phyloP scores from a whole-genome alignment of 768 basidiomycete species.

The Russula abietina region DNA sequence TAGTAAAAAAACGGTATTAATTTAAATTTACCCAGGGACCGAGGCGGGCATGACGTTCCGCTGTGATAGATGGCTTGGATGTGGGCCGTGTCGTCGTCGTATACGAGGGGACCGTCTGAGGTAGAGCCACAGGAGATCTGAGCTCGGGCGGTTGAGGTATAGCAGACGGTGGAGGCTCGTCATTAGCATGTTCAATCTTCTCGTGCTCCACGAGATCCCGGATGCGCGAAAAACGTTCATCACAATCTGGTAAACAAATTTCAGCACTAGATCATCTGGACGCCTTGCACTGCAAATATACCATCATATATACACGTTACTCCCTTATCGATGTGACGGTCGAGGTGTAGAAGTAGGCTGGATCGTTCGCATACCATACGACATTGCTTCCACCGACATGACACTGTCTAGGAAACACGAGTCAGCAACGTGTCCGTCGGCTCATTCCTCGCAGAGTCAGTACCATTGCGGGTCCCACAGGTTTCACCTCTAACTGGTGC shows the following conservation, averaged over 20 bases:
- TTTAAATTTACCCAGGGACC: conserved; percentile 21
- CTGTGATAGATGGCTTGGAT: conserved; percentile 13
- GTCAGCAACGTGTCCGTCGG: conserved; percentile 2
- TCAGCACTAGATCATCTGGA: background rate
- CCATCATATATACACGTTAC: conserved; percentile 17
- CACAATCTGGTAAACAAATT: conserved; percentile 14
- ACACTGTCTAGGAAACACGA: conserved; percentile 17
- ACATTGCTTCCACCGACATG: conserved; percentile 22
- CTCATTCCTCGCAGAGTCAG: conserved; percentile 1
- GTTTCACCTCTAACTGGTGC: conserved; percentile 18
- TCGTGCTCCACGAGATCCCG: conserved; percentile 14
- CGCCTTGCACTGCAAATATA: background rate
- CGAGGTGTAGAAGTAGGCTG: conserved; percentile 14
- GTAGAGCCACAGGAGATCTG: background rate
- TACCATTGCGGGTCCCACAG: conserved; percentile 17
- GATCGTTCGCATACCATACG: conserved; percentile 22
- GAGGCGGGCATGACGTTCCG: conserved; percentile 20
- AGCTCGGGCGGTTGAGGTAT: conserved; percentile 12
- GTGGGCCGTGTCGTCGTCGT: conserved; percentile 4
- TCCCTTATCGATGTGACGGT: conserved; percentile 18
- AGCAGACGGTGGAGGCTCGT: conserved; percentile 11
- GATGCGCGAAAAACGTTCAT: conserved; percentile 18
- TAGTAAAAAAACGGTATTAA: background rate
- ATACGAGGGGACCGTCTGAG: conserved; percentile 14
- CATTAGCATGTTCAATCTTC: conserved; percentile 15